These are phyloP conservation scores for Fagus crenata DNA, from an alignment of 306 rosid genomes.

Conservation along the genomic window DNA sequence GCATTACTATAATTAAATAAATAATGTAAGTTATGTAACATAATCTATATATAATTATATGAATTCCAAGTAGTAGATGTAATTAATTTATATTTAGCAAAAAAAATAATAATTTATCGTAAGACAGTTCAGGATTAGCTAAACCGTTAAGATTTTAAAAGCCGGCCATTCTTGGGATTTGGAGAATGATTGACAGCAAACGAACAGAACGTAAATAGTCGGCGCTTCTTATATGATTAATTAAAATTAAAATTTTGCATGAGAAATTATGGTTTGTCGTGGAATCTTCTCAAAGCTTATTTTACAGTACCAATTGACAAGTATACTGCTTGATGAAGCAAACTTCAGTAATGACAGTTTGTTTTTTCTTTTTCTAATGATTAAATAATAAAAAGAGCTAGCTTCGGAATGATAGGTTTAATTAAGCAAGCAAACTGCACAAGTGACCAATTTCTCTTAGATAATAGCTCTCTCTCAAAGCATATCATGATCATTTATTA, in stretches of 20 bases:
- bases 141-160: conserved; percentile 58
- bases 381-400: background rate
- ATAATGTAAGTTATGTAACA: background rate
- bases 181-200: conserved; percentile 57
- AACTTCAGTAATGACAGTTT: background rate
- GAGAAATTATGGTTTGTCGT: background rate
- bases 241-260: conserved; percentile 20
- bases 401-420: background rate
- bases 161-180: conserved; percentile 59
- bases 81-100: conserved; percentile 20
- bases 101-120: background rate
- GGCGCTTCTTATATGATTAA: conserved; percentile 41
- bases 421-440: too few species aligned
- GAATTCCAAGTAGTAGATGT: conserved; percentile 3
- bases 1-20: background rate
- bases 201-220: conserved; percentile 57
- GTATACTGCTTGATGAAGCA: background rate
- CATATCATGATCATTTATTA: too few species aligned
- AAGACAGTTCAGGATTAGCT: conserved; percentile 49
- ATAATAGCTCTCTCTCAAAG: too few species aligned
- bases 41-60: conserved; percentile 22
- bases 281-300: conserved; percentile 16
- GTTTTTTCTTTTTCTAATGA: background rate
- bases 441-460: too few species aligned
- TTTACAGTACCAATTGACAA: conserved; percentile 16